phyloP scores from a whole-genome alignment of 139 green algal species.

The Diplosphaera chodatii region DNA sequence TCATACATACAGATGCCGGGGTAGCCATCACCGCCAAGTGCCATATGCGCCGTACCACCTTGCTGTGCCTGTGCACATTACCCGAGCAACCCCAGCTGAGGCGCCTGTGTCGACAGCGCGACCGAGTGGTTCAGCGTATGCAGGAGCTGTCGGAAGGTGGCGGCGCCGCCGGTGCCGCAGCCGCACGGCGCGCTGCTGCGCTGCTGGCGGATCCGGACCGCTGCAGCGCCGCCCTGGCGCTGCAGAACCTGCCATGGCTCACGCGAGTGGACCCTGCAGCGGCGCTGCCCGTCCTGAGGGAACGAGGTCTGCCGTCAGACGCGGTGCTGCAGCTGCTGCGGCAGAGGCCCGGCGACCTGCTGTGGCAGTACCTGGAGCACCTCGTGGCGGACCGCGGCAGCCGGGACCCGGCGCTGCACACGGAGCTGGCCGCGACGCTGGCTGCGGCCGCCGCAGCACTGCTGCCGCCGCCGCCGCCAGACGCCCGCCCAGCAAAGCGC shows the following conservation, averaged over 20 bases:
- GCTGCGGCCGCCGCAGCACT: conserved; percentile 3
- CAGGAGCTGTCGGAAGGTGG: too few relatives aligned
- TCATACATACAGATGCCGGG: too few relatives aligned
- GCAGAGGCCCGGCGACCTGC: conserved; percentile 25
- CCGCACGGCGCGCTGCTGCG: not conserved
- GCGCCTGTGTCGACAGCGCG: too few relatives aligned
- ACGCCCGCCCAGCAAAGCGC: not conserved
- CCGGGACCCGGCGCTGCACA: conserved; percentile 37
- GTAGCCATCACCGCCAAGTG: too few relatives aligned
- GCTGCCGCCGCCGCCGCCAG: not conserved
- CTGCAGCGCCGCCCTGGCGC: conserved; percentile 1
- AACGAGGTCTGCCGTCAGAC: not conserved
- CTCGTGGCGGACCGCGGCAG: conserved; percentile 32
- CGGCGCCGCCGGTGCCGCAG: not conserved
- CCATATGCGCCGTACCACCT: too few relatives aligned
- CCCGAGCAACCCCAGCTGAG: too few relatives aligned
- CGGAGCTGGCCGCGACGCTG: conserved; percentile 52
- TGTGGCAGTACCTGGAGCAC: conserved; percentile 59
- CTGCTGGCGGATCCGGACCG: not conserved
- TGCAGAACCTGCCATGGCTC: conserved; percentile 42
- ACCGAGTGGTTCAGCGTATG: too few relatives aligned
- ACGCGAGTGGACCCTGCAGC: conserved; percentile 12
- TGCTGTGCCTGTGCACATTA: too few relatives aligned
- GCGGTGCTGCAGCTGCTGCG: conserved; percentile 33
- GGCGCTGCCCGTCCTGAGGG: conserved; percentile 18